Percentiles rank a stretch among this genome's conserved stretches.
phyloP scores from a whole-genome alignment of 2,329 filamentous ascomycete species.

The Dichotomopilus funicola region DNA sequence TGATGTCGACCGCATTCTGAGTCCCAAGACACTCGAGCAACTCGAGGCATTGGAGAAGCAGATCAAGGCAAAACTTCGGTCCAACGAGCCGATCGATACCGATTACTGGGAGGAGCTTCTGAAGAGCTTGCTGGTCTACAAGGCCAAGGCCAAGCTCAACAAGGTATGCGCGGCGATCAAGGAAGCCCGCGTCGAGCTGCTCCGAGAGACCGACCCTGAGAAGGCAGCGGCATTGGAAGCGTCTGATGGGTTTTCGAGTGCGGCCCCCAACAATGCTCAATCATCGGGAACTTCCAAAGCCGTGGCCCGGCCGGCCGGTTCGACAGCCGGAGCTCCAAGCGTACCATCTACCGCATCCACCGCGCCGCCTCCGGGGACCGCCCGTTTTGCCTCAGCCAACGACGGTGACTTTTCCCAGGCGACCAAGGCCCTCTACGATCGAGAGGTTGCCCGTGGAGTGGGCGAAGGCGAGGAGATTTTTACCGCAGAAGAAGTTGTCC shows the following conservation, averaged over 20 bases:
- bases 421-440: constrained; percentile 83
- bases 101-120: constrained; percentile 97
- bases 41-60: constrained; percentile 81
- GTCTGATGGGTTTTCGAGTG: constrained; percentile 32
- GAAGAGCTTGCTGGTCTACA: constrained; percentile 78
- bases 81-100: constrained; percentile 86
- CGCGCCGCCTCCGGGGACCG: constrained; percentile 47
- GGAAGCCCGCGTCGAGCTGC: constrained; percentile 57
- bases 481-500: constrained; percentile 76
- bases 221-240: constrained; percentile 47
- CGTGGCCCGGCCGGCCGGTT: constrained; percentile 10
- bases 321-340: constrained; percentile 17
- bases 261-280: constrained; percentile 29
- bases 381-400: constrained; percentile 61
- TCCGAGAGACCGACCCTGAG: constrained; percentile 61
- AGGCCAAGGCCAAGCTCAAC: constrained; percentile 78
- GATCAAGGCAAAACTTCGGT: constrained; percentile 77
- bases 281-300: constrained; percentile 19
- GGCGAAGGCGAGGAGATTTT: constrained; percentile 96
- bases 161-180: constrained; percentile 72
- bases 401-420: constrained; percentile 80
- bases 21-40: constrained; percentile 79
- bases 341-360: constrained; percentile 19
- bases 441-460: constrained; percentile 85
- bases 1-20: constrained; percentile 82